phyloP scores from a whole-genome alignment of 2,329 filamentous ascomycete genomes.

The Colletotrichum noveboracense region DNA sequence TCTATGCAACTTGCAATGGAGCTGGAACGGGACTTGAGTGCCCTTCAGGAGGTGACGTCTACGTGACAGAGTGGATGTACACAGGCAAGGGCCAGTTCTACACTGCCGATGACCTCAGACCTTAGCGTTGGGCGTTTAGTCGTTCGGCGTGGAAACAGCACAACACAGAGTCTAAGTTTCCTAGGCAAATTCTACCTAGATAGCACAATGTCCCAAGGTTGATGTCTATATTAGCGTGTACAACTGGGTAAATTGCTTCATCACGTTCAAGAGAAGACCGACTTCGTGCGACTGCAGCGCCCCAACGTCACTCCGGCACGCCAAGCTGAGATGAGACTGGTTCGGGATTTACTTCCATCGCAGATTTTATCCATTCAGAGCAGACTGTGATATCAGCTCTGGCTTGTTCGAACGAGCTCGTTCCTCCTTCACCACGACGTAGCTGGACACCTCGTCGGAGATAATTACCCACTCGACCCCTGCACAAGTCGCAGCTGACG shows the following conservation, averaged over 20 bases:
- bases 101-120: not conserved
- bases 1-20: not conserved
- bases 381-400: not conserved
- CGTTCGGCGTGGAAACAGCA: not conserved
- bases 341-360: not conserved
- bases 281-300: not conserved
- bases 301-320: not conserved
- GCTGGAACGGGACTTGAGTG: not conserved
- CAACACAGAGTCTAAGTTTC: accelerated
- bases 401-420: not conserved
- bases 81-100: not conserved
- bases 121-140: not conserved
- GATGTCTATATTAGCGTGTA: not conserved
- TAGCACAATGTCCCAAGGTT: accelerated
- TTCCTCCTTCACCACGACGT: not conserved
- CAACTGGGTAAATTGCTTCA: accelerated
- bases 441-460: not conserved
- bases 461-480: not conserved
- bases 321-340: not conserved
- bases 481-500: not conserved
- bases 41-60: not conserved
- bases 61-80: not conserved
- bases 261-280: not conserved
- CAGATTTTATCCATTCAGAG: not conserved
- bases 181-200: accelerated